A percentile compares a stretch with the other conserved stretches of the same genome.
phyloP scores from a whole-genome alignment of 1,284 basidiomycete species.

The Cronartium quercuum region DNA sequence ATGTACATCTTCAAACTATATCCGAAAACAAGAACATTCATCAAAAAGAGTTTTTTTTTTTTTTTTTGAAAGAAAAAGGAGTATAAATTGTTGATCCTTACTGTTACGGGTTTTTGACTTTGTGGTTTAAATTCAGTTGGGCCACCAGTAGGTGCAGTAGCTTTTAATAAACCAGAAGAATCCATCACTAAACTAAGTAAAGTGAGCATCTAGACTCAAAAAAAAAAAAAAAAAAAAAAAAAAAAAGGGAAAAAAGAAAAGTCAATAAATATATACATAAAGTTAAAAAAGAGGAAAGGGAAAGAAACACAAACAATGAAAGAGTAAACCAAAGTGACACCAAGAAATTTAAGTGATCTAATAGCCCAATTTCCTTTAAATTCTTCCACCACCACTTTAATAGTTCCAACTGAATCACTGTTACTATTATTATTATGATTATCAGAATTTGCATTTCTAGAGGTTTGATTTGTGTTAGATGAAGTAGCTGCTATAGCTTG shows the following conservation, averaged over 20 bases:
- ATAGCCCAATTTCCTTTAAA: slow-evolving; percentile 54
- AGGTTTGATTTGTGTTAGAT: not conserved
- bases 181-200: slow-evolving; percentile 80
- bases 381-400: slow-evolving; percentile 71
- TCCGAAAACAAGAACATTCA: not conserved
- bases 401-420: slow-evolving; percentile 49
- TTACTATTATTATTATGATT: not conserved
- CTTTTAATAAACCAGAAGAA: slow-evolving; percentile 82
- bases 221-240: slow-evolving; percentile 43
- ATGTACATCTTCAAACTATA: slow-evolving; percentile 63
- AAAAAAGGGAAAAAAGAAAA: slow-evolving; percentile 46
- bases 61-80: slow-evolving; percentile 75
- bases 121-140: slow-evolving; percentile 70
- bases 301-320: slow-evolving; percentile 62
- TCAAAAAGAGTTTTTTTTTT: slow-evolving; percentile 54
- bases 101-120: slow-evolving; percentile 65
- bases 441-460: not conserved
- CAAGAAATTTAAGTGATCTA: slow-evolving; percentile 25
- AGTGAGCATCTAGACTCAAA: slow-evolving; percentile 54
- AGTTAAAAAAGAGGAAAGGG: slow-evolving; percentile 61
- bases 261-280: slow-evolving; percentile 49
- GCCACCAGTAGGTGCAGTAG: slow-evolving; percentile 57
- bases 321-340: slow-evolving; percentile 36
- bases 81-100: slow-evolving; percentile 67
- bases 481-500: slow-evolving; percentile 24